A percentile compares a stretch with the other conserved stretches of the same genome.
Conservation (phyloP, 164 flowering plant genomes). For the Platanus orientalis region DNA sequence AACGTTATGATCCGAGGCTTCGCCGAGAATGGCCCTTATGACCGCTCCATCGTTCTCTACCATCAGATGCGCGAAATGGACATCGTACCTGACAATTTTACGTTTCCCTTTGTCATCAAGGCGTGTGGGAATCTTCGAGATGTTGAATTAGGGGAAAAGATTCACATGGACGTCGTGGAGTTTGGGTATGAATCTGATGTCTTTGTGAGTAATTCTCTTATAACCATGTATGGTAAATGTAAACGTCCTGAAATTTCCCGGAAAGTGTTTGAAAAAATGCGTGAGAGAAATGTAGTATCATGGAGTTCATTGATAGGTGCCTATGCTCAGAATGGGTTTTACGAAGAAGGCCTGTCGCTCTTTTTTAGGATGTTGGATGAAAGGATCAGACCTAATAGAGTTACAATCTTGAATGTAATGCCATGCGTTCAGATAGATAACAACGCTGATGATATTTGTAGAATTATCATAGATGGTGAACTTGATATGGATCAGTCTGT, state of each 20-base stretch:
- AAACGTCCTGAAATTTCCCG: not conserved
- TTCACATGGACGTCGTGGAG: constrained; percentile 9
- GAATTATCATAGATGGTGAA: not conserved
- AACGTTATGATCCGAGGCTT: constrained; percentile 1
- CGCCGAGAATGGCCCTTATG: not conserved
- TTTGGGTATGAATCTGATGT: constrained; percentile 2
- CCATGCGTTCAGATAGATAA: not conserved
- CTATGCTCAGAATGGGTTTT: not conserved
- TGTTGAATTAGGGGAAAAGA: not conserved
- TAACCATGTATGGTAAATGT: constrained; percentile 8
- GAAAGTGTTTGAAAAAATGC: not conserved
- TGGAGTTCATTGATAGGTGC: not conserved
- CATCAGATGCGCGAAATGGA: not conserved
- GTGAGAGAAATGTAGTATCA: not conserved
- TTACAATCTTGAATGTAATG: not conserved
- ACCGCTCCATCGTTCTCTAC: not conserved
- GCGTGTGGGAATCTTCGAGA: constrained; percentile 3
- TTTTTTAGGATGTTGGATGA: not conserved
- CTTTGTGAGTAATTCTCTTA: not conserved
- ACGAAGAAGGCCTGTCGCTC: not conserved
- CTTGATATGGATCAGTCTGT: not conserved
- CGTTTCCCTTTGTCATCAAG: constrained; percentile 7
- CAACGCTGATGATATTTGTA: not conserved
- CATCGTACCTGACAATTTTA: constrained; percentile 2
- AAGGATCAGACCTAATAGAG: not conserved